Evolutionary conservation across 306 rosid species (phyloP), one percentile per base, ranked within the genome.

Genomic region (Leucaena leucocephala): DNA sequence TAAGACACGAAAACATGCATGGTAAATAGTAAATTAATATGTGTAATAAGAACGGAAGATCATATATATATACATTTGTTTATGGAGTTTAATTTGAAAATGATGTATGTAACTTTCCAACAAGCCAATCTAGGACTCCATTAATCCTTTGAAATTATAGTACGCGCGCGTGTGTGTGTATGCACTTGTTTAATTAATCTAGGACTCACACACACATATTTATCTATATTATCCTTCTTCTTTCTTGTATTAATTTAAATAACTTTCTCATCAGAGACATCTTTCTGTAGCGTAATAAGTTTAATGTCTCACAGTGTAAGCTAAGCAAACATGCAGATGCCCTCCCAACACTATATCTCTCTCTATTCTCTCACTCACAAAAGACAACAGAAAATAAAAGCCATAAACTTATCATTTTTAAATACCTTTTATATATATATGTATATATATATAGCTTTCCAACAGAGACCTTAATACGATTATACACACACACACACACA

Each of bases 311-410:
- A 68, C 72, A 68, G 36, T 43, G 36, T 42, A 68, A 68, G 72
- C 54, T 42, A 68, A 68, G 72, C 52, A 68, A 67, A 46, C 52
- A 67, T 42, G 72, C 72, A 67, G 11, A 36, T 39, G 49, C 49
- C 22, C 34, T 66, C 15, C 71, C 33, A 39, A 66, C 49, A 66
- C 61, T 17, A 3, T 27, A 27, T n/a, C 3, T 57, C 14, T 22
- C 2, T 38, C 48, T 16, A 12, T 63, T 6, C 69, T 64, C 45
- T 36, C 44, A 5, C 21, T 6, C 21, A 35, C 68, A 35, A 38
- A 9, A 15, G 46, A 65, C 70, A 65, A 16, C 2, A 4, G 27
- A 17, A 38, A 36, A 65, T 38, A 16, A 38, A 38, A 16, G 22
- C 14, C 27, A 16, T 7, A 65, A 64, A 36, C 22, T 36, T 36